Percentiles rank a stretch among this genome's conserved stretches.
Conservation (phyloP, 2,329 filamentous ascomycete species). For the Monosporascus sp. region DNA sequence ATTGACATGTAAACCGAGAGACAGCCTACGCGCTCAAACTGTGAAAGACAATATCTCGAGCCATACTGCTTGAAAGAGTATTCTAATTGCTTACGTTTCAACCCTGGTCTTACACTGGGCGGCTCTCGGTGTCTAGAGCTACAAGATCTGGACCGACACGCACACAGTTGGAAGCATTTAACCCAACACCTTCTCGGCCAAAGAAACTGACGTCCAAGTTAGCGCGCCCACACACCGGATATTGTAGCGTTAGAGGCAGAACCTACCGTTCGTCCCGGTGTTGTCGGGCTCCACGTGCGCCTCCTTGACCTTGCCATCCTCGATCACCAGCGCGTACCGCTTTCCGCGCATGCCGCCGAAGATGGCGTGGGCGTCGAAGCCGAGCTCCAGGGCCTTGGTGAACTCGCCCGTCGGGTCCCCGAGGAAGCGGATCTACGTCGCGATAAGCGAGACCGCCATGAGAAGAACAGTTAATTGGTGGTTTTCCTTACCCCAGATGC, state of each 20-base stretch:
- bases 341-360: conserved; percentile 82
- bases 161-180: conserved; percentile 5
- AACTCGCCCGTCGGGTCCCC: conserved; percentile 76
- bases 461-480: not conserved
- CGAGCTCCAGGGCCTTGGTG: conserved; percentile 76
- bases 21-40: too few species aligned
- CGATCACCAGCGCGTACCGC: conserved; percentile 77
- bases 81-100: too few species aligned
- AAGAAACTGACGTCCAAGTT: conserved; percentile 30
- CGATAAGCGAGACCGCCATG: not conserved
- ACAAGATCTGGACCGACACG: too few species aligned
- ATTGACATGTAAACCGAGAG: too few species aligned
- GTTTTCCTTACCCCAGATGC: conserved; percentile 64
- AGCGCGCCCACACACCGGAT: conserved; percentile 1
- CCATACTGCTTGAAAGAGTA: too few species aligned
- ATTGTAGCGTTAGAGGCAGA: not conserved
- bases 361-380: conserved; percentile 72
- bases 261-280: conserved; percentile 70
- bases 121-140: too few species aligned
- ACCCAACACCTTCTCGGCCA: conserved; percentile 46
- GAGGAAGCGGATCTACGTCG: conserved; percentile 75
- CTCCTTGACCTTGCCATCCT: conserved; percentile 79
- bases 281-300: conserved; percentile 84
- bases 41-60: too few species aligned
- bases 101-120: too few species aligned